Base-by-base conservation (phyloP, 1,284 basidiomycete species). In the Apiotrichum montevideense region DNA sequence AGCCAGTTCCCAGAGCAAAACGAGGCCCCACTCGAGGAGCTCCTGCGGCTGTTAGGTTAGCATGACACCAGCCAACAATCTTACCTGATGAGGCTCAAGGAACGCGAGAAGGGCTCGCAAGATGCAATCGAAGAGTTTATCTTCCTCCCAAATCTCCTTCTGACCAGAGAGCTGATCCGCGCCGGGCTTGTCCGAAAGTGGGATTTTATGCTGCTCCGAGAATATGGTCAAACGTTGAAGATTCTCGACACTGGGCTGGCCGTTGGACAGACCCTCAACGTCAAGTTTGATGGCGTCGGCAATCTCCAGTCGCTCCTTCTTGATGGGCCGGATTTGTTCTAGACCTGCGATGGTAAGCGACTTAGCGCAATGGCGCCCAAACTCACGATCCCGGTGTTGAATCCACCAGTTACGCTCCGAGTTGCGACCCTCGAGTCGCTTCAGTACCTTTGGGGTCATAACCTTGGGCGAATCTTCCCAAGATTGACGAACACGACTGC, bases 361-460 rank as follows among this genome's bases (percentile, higher is more conserved):
- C 35, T 42, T 32, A 45, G 43, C 15, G 10, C 4, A 29, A 29
- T 29, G 29, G 3, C 29, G 37, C 8, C 9, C 0, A 29, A 3
- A 62, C 67, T 62, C 53, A 71, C 69, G 57, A 40, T 70, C 64
- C 32, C 69, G 64, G 29, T 68, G 61, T 45, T 63, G 60, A 5
- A 63, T 54, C 73, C 73, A 75, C 71, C 71, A 75, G 35, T 60
- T 63, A n/a, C 70, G 45, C 59, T 75, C 73, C 46, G 67, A 61
- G 40, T 55, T 63, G 35, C 71, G 58, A 35, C 64, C 64, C 51
- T 68, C 66, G 40, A 75, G 57, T 1, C 44, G 44, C 6, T 56
- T 21, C 32, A 63, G 43, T 2, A 63, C 42, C 13, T 54, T 58
- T 3, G 62, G 62, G 4, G 62, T 57, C 55, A 63, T 55, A 11